Percentiles rank a stretch among this genome's conserved stretches.
These are phyloP conservation scores for Pezicula radicicola DNA, from an alignment of 2,329 filamentous ascomycete genomes.

Conservation along the genomic window DNA sequence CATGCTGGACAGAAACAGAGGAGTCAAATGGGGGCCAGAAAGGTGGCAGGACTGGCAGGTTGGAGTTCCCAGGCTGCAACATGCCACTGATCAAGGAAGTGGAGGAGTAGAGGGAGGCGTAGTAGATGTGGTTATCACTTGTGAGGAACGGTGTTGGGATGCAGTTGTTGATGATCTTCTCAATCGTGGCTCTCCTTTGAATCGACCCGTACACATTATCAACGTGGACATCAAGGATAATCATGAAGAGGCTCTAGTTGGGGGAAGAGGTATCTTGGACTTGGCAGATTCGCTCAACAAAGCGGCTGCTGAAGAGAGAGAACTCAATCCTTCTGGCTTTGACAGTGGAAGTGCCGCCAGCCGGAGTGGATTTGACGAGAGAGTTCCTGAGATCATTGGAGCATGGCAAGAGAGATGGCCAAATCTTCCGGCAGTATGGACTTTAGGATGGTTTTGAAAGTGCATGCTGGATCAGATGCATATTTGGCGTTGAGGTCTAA, in stretches of 20 bases:
- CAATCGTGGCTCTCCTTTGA: slow-evolving; percentile 79
- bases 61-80: slow-evolving; percentile 77
- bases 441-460: slow-evolving; percentile 82
- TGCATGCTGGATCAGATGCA: slow-evolving; percentile 7
- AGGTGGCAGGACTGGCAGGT: slow-evolving; percentile 97
- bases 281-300: slow-evolving; percentile 82
- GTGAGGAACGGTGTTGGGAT: slow-evolving; percentile 97
- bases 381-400: slow-evolving; percentile 86
- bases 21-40: slow-evolving; percentile 93
- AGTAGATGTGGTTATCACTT: slow-evolving; percentile 94
- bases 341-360: slow-evolving; percentile 65
- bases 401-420: slow-evolving; percentile 96
- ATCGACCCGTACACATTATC: slow-evolving; percentile 93
- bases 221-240: slow-evolving; percentile 99
- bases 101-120: slow-evolving; percentile 82
- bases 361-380: slow-evolving; percentile 81
- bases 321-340: slow-evolving; percentile 59
- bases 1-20: slow-evolving; percentile 90
- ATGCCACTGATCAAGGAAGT: slow-evolving; percentile 72
- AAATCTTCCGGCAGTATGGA: slow-evolving; percentile 88
- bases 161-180: slow-evolving; percentile 93
- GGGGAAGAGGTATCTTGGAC: slow-evolving; percentile 88
- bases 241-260: slow-evolving; percentile 90
- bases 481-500: slow-evolving; percentile 13
- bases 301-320: slow-evolving; percentile 74